A percentile compares a stretch with the other conserved stretches of the same genome.
These are phyloP conservation scores for Daldinia bambusicola DNA, from an alignment of 495 filamentous ascomycete species.

Conservation along the genomic window DNA sequence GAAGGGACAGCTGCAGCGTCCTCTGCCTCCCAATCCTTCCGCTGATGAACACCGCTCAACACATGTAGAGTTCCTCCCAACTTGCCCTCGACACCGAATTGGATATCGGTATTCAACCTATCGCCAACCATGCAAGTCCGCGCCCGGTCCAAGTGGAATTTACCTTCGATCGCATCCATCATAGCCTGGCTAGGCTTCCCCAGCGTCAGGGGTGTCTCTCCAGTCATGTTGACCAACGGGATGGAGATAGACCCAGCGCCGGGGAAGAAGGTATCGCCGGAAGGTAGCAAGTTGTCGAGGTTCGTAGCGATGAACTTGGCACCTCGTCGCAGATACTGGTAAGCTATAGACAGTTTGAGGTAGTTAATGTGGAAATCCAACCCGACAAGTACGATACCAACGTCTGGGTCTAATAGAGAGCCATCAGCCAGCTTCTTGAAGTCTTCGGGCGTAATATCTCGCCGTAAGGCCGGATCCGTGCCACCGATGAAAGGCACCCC, in stretches of 20 bases:
- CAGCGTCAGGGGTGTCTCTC: constrained; percentile 74
- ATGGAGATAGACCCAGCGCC: constrained; percentile 87
- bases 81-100: constrained; percentile 90
- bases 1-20: constrained; percentile 71
- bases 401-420: constrained; percentile 81
- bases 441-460: constrained; percentile 81
- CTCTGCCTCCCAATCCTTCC: constrained; percentile 78
- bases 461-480: constrained; percentile 80
- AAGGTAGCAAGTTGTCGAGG: constrained; percentile 85
- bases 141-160: constrained; percentile 85
- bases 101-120: constrained; percentile 92
- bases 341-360: constrained; percentile 83
- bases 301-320: constrained; percentile 97
- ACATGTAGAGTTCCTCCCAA: constrained; percentile 93
- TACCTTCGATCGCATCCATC: constrained; percentile 99
- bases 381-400: constrained; percentile 88
- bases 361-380: constrained; percentile 96
- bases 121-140: constrained; percentile 97
- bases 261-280: constrained; percentile 82
- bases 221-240: constrained; percentile 79
- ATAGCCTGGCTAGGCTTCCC: constrained; percentile 98
- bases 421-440: constrained; percentile 79
- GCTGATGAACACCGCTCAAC: constrained; percentile 86
- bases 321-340: constrained; percentile 83
- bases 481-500: constrained; percentile 85